Evolutionary conservation across 2,329 filamentous ascomycete genomes (phyloP), one percentile per base, ranked within the genome.

Genomic region (Colletotrichum plurivorum): DNA sequence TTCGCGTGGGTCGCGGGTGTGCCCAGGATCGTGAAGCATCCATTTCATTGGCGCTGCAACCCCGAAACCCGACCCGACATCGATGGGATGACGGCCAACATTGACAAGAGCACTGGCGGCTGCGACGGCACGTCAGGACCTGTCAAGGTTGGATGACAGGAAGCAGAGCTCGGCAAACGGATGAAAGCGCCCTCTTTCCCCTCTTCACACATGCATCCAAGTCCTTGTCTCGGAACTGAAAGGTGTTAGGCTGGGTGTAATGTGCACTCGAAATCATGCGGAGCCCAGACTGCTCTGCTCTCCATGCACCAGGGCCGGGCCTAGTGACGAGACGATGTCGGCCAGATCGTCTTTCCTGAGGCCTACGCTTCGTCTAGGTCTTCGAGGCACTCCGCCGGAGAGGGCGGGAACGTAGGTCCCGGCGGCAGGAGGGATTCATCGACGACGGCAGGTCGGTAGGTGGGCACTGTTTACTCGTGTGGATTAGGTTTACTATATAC

Each of bases 371-470:
- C 25, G 13, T 16, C 39, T 45, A 45, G 31, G 20, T 54, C 36
- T 41, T 25, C 27, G 18, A 41, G 31, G 53, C 61, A 57, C 27
- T 41, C 45, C 27, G 9, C 45, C 16, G 31, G 43, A 39, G 18
- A 49, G 39, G 48, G 57, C 62, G 55, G 56, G 46, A 55, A 43
- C 36, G 43, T 16, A 53, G 16, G 25, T 69, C 22, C 69, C 69
- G 69, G 69, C 60, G 53, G 52, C 66, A 71, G 51, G 45, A 56
- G 48, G 25, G 65, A 67, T 69, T 71, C 59, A 69, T 71, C 69
- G 69, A 59, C 65, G 69, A 59, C 65, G 41, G 22, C 20, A 39
- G 9, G 12, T 46, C 36, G 45, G 41, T 41, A n/a, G 6, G 20
- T 22, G 31, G 8, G 36, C 31, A 36, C 31, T 36, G 10, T 12